These are phyloP conservation scores for Noccaea bulbosa DNA, from an alignment of 345 rosid species.

Conservation along the genomic window DNA sequence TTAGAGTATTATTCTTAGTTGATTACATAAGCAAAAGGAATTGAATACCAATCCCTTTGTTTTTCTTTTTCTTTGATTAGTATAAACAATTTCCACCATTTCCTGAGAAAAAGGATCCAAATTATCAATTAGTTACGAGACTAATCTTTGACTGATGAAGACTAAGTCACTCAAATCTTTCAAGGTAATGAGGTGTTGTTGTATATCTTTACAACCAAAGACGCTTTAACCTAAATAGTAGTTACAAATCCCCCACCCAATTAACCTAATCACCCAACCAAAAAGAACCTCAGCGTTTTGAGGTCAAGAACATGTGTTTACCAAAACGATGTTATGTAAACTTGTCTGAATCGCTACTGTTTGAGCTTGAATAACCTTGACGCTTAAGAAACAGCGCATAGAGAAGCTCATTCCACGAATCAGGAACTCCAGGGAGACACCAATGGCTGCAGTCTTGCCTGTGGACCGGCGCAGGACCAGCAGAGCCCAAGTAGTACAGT, in stretches of 20 bases:
- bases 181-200: conserved; percentile 2
- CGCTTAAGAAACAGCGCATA: conserved; percentile 63
- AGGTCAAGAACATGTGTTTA: too few species aligned
- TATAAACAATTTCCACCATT: too few species aligned
- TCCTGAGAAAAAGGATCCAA: too few species aligned
- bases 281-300: conserved; percentile 16
- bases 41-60: too few species aligned
- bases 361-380: conserved; percentile 28
- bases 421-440: conserved; percentile 98
- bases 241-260: conserved; percentile 32
- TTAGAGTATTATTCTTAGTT: background rate
- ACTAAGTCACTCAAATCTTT: conserved; percentile 10
- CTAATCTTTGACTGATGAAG: background rate
- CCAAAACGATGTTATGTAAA: conserved; percentile 20
- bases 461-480: conserved; percentile 64
- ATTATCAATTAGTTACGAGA: background rate
- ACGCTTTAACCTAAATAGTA: conserved; percentile 34
- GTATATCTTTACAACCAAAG: conserved; percentile 32
- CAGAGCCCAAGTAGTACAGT: conserved; percentile 63
- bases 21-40: background rate
- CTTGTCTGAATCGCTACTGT: conserved; percentile 24
- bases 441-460: conserved; percentile 95
- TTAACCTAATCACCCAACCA: conserved; percentile 39
- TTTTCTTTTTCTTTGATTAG: too few species aligned
- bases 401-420: conserved; percentile 87